phyloP scores from a whole-genome alignment of 2,329 filamentous ascomycete species.

The Alternaria sp. region DNA sequence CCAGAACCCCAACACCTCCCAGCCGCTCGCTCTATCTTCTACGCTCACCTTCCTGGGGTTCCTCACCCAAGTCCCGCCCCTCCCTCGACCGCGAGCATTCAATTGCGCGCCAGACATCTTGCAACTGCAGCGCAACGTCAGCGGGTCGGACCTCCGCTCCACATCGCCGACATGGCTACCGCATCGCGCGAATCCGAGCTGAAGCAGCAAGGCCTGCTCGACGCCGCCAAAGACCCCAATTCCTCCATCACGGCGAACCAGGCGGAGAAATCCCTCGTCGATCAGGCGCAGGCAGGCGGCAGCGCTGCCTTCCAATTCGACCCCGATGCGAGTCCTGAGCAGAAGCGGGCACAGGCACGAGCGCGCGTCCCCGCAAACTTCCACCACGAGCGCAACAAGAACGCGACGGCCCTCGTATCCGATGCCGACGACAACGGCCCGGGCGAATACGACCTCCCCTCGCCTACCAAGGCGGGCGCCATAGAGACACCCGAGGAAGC shows the following conservation, averaged over 20 bases:
- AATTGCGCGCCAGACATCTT: slow-evolving; percentile 12
- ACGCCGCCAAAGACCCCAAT: slow-evolving; percentile 75
- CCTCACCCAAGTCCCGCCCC: background rate
- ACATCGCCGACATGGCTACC: slow-evolving; percentile 36
- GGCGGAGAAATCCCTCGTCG: slow-evolving; percentile 74
- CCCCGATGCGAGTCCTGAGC: slow-evolving; percentile 78
- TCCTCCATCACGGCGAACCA: slow-evolving; percentile 71
- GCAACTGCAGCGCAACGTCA: slow-evolving; percentile 1
- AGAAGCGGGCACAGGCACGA: slow-evolving; percentile 82
- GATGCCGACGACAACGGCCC: slow-evolving; percentile 62
- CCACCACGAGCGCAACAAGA: slow-evolving; percentile 65
- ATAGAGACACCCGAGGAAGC: slow-evolving; percentile 59
- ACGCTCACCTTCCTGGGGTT: background rate
- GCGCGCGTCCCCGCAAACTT: slow-evolving; percentile 69
- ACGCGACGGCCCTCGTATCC: slow-evolving; percentile 74
- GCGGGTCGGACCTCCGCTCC: slow-evolving; percentile 14
- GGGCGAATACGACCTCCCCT: slow-evolving; percentile 77
- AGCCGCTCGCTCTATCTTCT: slow-evolving; percentile 3
- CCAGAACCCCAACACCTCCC: slow-evolving; percentile 1
- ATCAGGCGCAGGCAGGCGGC: slow-evolving; percentile 80
- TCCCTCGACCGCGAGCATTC: slow-evolving; percentile 4
- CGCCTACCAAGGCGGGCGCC: slow-evolving; percentile 73
- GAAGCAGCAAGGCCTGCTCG: slow-evolving; percentile 80
- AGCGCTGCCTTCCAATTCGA: slow-evolving; percentile 84
- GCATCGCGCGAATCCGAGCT: slow-evolving; percentile 63